Base-by-base conservation (phyloP, 2,329 filamentous ascomycete species). In the Pyrenophora tritici-repentis region DNA sequence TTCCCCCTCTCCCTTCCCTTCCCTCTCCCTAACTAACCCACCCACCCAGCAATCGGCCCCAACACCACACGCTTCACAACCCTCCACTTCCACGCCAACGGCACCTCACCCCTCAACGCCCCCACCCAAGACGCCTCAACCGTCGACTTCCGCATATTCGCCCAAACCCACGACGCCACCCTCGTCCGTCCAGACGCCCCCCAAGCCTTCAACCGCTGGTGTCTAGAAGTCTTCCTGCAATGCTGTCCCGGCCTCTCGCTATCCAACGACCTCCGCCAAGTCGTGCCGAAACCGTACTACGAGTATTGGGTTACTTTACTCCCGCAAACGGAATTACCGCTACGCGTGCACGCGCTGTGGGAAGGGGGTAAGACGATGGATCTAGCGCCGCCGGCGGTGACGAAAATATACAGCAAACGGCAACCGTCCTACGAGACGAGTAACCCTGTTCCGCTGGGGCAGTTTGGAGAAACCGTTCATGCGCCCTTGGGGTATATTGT, bases 401-500 rank as follows among this genome's bases (percentile, higher is more conserved):
- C 62, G 4, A 55, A 47, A 16, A 46, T 53, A 22, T 67, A 66
- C 35, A 40, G 53, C 1, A 38, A 48, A 1, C 60, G 62, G 33
- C 67, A 68, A 26, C 31, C 44, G 1, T 61, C 58, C 4, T 75
- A 73, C 53, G 71, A 76, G 58, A 73, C 50, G 4, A 9, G 18
- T 33, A 18, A 64, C 45, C 54, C 59, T 3, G 50, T 42, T 1
- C 37, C 51, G 1, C 50, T 59, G 0, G 18, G 20, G 1, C 40
- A 42, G 0, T 65, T 65, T 17, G 58, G 60, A 13, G 55, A 61
- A 1, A 74, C 70, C 1, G 63, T 65, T 0, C 51, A 55, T n/a
- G 65, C 72, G 13, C 73, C 71, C 4, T 61, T 80, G 0, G 77
- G 77, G 8, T 74, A 75, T n/a, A 66, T 79, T 13, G 73, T 73